Evolutionary conservation across 805 yeast genomes (phyloP), one percentile per base, ranked within the genome.

Genomic region (Ogataea pini): DNA sequence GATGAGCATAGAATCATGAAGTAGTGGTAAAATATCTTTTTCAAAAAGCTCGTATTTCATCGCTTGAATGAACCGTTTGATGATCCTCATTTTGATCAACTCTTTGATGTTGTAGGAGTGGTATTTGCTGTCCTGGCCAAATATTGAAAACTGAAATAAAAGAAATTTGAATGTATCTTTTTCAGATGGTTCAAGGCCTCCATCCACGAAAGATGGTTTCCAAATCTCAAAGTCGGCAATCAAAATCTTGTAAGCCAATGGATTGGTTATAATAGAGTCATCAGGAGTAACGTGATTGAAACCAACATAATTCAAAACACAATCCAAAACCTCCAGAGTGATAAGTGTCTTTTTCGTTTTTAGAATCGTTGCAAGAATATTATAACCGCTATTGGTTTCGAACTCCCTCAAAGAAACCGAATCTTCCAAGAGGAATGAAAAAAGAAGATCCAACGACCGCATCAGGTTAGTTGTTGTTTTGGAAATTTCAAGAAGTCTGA

Each of bases 211-310:
- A 2, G 20, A 19, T 13, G 66, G 67, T 47, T 72, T 71, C 80
- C 88, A 84, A 17, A 80, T 68, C 46, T 81, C 85, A 51, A 85
- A 74, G 51, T 88, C 90, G 16, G 82, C 72, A 32, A 86, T 72
- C 37, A 89, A 61, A 1, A 72, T 65, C 29, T 79, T 73, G 59
- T 85, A 89, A 0, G 85, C 85, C 2, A 66, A 50, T 0, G 77
- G 72, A 54, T 86, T 82, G 7, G 70, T 67, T 1, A 89, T 70
- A 2, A 83, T 61, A 0, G 92, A 83, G 7, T 80, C 80, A 28
- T 69, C 65, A 0, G 86, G 80, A 29, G 77, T 68, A 1, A 58
- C 49, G 29, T 69, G 70, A 53, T 81, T 72, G 62, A 79, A 83
- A 0, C 94, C 95, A 37, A 78, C 72, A 59, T 72, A 77, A 4